phyloP scores from a whole-genome alignment of 2,329 filamentous ascomycete genomes.

The Alternaria alternata region DNA sequence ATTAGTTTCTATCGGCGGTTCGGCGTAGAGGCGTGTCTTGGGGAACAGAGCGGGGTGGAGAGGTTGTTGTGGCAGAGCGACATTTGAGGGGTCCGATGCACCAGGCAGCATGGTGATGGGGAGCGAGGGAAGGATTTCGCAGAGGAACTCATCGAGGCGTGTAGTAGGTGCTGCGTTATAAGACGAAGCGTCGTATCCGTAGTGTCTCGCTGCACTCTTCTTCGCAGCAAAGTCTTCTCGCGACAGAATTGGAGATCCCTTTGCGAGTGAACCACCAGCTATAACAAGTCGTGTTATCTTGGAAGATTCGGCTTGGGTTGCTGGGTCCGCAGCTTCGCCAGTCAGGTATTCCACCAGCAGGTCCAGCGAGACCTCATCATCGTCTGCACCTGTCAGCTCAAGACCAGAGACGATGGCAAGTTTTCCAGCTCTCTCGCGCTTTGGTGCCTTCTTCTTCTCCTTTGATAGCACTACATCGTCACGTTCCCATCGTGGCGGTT shows the following conservation, averaged over 20 bases:
- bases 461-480: constrained; percentile 58
- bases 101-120: constrained; percentile 91
- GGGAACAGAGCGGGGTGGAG: constrained; percentile 94
- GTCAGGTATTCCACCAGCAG: constrained; percentile 87
- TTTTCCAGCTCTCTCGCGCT: constrained; percentile 66
- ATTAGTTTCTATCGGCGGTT: constrained; percentile 53
- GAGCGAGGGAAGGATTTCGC: constrained; percentile 81
- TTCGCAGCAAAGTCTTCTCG: constrained; percentile 55
- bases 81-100: constrained; percentile 83
- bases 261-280: constrained; percentile 83
- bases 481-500: constrained; percentile 80
- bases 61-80: constrained; percentile 88
- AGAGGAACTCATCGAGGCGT: constrained; percentile 83
- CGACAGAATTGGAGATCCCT: constrained; percentile 57
- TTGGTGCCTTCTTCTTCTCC: constrained; percentile 48
- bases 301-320: constrained; percentile 66
- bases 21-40: constrained; percentile 72
- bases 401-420: constrained; percentile 90
- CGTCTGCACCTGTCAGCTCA: constrained; percentile 78
- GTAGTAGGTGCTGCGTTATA: constrained; percentile 89
- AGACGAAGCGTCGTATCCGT: constrained; percentile 87
- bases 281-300: constrained; percentile 87
- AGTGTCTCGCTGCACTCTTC: constrained; percentile 75
- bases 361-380: constrained; percentile 76
- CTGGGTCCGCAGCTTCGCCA: constrained; percentile 75